Evolutionary conservation across 2,329 filamentous ascomycete genomes (phyloP).

Genomic region (Aspergillus bombycis): DNA sequence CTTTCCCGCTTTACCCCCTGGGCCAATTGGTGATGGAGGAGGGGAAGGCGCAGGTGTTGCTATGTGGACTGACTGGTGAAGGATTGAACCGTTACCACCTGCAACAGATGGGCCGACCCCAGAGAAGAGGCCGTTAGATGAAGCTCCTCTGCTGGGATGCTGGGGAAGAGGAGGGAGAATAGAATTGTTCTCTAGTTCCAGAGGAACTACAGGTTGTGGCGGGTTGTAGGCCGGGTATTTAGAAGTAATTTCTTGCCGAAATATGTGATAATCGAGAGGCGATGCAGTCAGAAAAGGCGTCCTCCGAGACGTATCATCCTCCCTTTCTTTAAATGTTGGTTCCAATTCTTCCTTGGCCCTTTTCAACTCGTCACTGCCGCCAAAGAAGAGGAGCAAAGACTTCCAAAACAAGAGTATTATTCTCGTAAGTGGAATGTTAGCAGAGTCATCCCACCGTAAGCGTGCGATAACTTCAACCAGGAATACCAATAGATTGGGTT

Average conservation of each 20-base stretch:
- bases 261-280: conserved; percentile 92
- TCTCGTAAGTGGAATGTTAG: conserved; percentile 62
- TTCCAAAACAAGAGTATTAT: conserved; percentile 91
- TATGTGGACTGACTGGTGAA: conserved; percentile 96
- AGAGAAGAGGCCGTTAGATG: conserved; percentile 65
- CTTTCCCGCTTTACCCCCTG: conserved; percentile 87
- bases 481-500: conserved; percentile 71
- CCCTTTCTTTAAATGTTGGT: conserved; percentile 53
- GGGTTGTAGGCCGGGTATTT: conserved; percentile 98
- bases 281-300: conserved; percentile 88
- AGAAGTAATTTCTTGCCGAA: conserved; percentile 93
- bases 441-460: conserved; percentile 68
- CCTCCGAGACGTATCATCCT: conserved; percentile 55
- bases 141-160: conserved; percentile 65
- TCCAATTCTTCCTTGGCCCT: conserved; percentile 72
- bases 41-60: conserved; percentile 97
- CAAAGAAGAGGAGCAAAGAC: conserved; percentile 81
- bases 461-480: conserved; percentile 71
- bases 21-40: conserved; percentile 83
- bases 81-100: conserved; percentile 66
- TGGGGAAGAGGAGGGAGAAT: conserved; percentile 84
- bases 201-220: conserved; percentile 76
- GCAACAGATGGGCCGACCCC: conserved; percentile 53
- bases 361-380: conserved; percentile 73
- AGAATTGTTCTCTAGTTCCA: conserved; percentile 89